phyloP scores from a whole-genome alignment of 306 rosid genomes.

The Citrullus mucosospermus region DNA sequence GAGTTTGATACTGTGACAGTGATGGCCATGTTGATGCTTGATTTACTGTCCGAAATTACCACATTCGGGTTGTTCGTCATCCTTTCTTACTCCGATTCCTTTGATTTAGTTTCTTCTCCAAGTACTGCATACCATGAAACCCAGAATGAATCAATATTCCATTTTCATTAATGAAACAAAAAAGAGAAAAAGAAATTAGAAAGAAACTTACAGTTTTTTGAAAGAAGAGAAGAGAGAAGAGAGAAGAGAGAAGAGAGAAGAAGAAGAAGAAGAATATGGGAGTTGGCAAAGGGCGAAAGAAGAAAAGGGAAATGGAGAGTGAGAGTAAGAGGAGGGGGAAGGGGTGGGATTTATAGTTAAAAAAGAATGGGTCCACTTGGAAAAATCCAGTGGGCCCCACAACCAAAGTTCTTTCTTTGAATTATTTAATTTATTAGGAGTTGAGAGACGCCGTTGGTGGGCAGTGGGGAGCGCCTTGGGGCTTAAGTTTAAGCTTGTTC shows the following conservation, averaged over 20 bases:
- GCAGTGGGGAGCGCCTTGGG: neutral
- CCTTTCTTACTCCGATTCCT: too few relatives aligned
- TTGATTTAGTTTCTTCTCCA: too few relatives aligned
- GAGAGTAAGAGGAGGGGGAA: neutral
- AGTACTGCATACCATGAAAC: too few relatives aligned
- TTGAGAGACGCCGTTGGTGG: neutral
- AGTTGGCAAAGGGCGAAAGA: neutral
- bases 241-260: too few relatives aligned
- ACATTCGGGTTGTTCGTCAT: conserved; percentile 67
- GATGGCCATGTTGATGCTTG: conserved; percentile 25
- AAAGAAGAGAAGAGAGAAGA: neutral
- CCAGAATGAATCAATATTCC: too few relatives aligned
- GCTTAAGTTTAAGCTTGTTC: neutral
- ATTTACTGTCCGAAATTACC: conserved; percentile 24
- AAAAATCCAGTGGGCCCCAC: conserved; percentile 22
- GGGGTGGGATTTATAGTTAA: conserved; percentile 44
- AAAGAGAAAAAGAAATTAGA: neutral
- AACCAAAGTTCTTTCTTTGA: too few relatives aligned
- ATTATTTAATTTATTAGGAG: too few relatives aligned
- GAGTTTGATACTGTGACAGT: conserved; percentile 23
- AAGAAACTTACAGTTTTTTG: neutral
- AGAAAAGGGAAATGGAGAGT: neutral
- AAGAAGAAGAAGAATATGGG: too few relatives aligned
- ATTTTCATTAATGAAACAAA: too few relatives aligned
- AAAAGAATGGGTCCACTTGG: neutral